These are phyloP conservation scores for Amaranthus cruentus DNA, from an alignment of 148 eudicot genomes.

Conservation along the genomic window DNA sequence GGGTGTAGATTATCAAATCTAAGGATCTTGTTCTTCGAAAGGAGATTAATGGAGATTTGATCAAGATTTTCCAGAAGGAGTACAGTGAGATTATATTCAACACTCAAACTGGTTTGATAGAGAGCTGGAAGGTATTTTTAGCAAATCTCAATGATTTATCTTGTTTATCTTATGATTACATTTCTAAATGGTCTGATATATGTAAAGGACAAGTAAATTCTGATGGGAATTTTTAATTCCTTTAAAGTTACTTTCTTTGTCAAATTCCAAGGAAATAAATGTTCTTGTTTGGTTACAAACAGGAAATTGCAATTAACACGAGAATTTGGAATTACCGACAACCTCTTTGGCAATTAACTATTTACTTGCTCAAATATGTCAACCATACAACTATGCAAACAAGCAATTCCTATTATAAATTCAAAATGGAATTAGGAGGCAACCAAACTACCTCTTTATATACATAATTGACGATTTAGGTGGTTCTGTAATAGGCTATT, in stretches of 20 bases:
- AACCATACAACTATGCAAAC: no score
- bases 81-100: constrained; percentile 59
- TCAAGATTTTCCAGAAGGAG: constrained; percentile 43
- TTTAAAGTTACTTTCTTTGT: no score
- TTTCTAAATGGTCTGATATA: neutral
- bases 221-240: no score
- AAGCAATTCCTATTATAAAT: no score
- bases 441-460: neutral
- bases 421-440: no score
- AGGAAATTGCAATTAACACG: no score
- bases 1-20: constrained; percentile 44
- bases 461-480: neutral
- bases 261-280: no score
- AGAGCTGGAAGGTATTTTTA: constrained; percentile 78
- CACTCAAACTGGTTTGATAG: constrained; percentile 55
- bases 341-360: no score
- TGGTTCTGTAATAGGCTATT: neutral
- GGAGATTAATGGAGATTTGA: constrained; percentile 48
- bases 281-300: no score
- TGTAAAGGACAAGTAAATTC: neutral
- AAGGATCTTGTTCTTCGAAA: constrained; percentile 27
- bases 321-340: no score
- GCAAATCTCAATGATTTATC: neutral
- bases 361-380: no score
- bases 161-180: neutral